Conservation (phyloP, 2,329 filamentous ascomycete species). For the Curvularia verruculosa region DNA sequence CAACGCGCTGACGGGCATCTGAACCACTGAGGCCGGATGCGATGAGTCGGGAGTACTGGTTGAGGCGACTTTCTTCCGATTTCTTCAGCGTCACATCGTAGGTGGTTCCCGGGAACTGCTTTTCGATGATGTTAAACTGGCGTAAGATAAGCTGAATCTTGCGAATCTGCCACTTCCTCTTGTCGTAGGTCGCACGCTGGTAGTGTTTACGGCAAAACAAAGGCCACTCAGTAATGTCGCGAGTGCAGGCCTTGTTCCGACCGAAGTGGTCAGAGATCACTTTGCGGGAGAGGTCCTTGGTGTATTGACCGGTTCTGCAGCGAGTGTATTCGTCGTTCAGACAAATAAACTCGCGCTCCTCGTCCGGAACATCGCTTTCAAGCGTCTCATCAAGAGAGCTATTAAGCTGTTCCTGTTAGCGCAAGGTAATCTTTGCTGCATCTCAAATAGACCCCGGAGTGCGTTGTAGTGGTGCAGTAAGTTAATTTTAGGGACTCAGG, state of each 20-base stretch:
- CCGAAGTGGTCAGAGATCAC: constrained; percentile 51
- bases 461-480: background rate
- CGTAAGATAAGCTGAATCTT: constrained; percentile 43
- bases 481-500: background rate
- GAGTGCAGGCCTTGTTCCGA: constrained; percentile 48
- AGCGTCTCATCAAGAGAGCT: constrained; percentile 1
- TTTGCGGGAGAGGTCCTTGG: constrained; percentile 43
- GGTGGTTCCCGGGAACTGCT: constrained; percentile 35
- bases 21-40: constrained; percentile 19
- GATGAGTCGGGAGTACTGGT: constrained; percentile 36
- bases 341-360: constrained; percentile 40
- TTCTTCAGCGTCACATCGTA: constrained; percentile 46
- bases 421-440: background rate
- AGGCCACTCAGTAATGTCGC: constrained; percentile 41
- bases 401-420: background rate
- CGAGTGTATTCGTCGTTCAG: constrained; percentile 39
- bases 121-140: constrained; percentile 43
- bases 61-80: constrained; percentile 43
- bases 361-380: constrained; percentile 15
- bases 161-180: constrained; percentile 42
- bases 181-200: constrained; percentile 49
- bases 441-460: background rate
- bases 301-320: constrained; percentile 46
- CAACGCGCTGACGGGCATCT: constrained; percentile 19
- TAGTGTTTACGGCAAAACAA: constrained; percentile 50